Conservation (phyloP, 2,329 filamentous ascomycete species). For the Microdochium trichocladiopsis region DNA sequence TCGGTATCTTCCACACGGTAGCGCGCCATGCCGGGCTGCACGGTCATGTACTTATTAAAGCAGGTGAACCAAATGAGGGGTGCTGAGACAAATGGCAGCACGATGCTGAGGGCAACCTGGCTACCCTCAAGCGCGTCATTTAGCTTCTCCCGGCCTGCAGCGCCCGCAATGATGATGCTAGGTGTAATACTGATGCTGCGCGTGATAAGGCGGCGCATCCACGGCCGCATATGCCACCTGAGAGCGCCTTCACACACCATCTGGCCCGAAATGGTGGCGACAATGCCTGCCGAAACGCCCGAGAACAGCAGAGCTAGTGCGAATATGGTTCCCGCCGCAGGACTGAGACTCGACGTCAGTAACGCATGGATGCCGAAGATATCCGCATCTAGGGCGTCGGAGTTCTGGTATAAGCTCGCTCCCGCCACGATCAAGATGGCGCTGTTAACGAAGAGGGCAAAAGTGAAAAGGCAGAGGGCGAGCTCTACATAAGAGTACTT, state of each 20-base stretch:
- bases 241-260: slow-evolving; percentile 83
- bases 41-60: slow-evolving; percentile 72
- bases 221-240: slow-evolving; percentile 66
- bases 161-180: slow-evolving; percentile 74
- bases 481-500: too few relatives aligned
- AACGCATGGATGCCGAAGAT: slow-evolving; percentile 78
- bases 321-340: slow-evolving; percentile 76
- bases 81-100: slow-evolving; percentile 75
- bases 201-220: slow-evolving; percentile 72
- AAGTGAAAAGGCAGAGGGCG: slow-evolving; percentile 65
- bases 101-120: slow-evolving; percentile 72
- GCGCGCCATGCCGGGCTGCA: too few relatives aligned
- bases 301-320: slow-evolving; percentile 74
- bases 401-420: slow-evolving; percentile 60
- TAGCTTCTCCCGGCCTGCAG: slow-evolving; percentile 65
- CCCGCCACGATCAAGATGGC: slow-evolving; percentile 78
- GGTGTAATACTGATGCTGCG: slow-evolving; percentile 75
- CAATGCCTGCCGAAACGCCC: slow-evolving; percentile 74
- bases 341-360: slow-evolving; percentile 60
- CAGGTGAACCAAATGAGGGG: slow-evolving; percentile 84
- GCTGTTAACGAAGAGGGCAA: slow-evolving; percentile 76
- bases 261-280: slow-evolving; percentile 84
- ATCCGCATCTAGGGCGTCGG: slow-evolving; percentile 59
- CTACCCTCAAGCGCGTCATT: slow-evolving; percentile 65
- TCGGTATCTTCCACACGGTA: too few relatives aligned